Evolutionary conservation across 306 rosid species (phyloP), one percentile per base, ranked within the genome.

Genomic region (Citrullus amarus): DNA sequence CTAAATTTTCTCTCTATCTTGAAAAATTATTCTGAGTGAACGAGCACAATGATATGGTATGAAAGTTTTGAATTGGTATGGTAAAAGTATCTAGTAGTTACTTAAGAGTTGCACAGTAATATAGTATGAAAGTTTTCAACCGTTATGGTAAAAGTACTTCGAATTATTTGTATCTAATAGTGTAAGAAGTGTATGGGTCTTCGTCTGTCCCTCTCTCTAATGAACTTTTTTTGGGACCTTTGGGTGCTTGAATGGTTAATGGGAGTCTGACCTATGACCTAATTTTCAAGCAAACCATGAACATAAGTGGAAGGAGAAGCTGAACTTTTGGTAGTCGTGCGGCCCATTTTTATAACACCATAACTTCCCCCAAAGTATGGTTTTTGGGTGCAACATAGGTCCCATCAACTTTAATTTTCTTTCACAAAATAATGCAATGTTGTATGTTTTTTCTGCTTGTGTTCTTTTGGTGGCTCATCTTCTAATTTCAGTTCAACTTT

Each of bases 361-460:
- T 13, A 70, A 44, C 58, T 46, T 70, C 28, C n/a, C 36, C n/a
- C 57, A 53, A 43, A 69, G 11, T 44, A 71, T 22, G 76, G 57
- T 71, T 46, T 70, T 34, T 0, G 71, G 48, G 6, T 65, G 46
- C 71, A 36, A 65, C 65, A 11, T 22, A 41, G 39, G 76, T 71
- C 76, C 58, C 76, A 71, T 71, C 76, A 71, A 43, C 58, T 48
- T 71, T 71, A 20, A 15, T 71, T 71, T 44, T 25, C 76, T 71
- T 70, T 46, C 57, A 6, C 41, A 17, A 55, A 55, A 71, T 71
- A 71, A 71, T 69, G 18, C 36, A 10, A 11, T 38, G 44, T 69
- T 53, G 16, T 69, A 3, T 69, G 36, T 20, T 69, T 69, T 43
- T 69, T 69, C 34, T 41, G 3, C 34, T 69, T 65, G 46, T 65